Conservation (phyloP, 208 protist species). For the Crithidia sp. region DNA sequence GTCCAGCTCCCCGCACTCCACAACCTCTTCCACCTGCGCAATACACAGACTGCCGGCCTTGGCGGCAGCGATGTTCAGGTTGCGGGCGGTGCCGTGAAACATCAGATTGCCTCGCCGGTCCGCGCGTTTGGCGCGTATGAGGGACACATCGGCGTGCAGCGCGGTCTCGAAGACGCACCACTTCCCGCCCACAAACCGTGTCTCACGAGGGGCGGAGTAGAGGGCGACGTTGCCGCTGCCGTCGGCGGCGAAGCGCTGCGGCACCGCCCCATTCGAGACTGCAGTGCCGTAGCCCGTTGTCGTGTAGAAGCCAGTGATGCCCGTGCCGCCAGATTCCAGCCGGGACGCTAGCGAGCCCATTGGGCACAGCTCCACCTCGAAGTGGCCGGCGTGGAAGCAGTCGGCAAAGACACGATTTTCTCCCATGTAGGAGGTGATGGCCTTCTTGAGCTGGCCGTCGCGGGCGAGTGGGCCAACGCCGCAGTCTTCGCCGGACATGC, state of each 20-base stretch:
- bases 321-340: conserved; percentile 91
- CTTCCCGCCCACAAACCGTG: conserved; percentile 78
- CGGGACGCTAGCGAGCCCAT: conserved; percentile 95
- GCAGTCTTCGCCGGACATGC: conserved; percentile 91
- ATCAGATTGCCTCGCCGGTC: conserved; percentile 76
- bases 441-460: conserved; percentile 75
- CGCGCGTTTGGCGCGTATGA: conserved; percentile 94
- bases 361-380: conserved; percentile 95
- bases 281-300: conserved; percentile 91
- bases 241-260: conserved; percentile 87
- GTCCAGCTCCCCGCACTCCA: conserved; percentile 87
- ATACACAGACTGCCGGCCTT: conserved; percentile 88
- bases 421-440: conserved; percentile 93
- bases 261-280: conserved; percentile 77
- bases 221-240: conserved; percentile 69
- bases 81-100: conserved; percentile 90
- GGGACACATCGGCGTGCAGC: conserved; percentile 88
- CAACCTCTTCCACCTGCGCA: conserved; percentile 95
- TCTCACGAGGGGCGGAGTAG: conserved; percentile 71
- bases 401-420: conserved; percentile 94
- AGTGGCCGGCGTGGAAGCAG: conserved; percentile 90
- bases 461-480: conserved; percentile 90
- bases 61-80: conserved; percentile 92
- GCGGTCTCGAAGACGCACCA: conserved; percentile 92
- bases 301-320: conserved; percentile 96